phyloP scores from a whole-genome alignment of 2,329 filamentous ascomycete species.

The Pestalotiopsis fici region DNA sequence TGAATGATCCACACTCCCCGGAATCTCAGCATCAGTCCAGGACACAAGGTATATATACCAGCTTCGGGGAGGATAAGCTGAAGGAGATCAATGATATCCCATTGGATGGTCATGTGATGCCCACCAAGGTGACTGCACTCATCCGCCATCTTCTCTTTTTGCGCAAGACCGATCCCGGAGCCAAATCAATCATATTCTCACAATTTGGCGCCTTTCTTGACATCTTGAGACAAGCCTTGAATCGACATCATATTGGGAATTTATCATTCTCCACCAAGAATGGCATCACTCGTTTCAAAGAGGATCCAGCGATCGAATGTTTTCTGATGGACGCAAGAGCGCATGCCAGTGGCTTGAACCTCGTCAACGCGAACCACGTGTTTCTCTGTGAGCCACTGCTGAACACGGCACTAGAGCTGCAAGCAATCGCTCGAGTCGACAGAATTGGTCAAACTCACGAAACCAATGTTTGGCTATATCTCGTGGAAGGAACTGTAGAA shows the following conservation, averaged over 20 bases:
- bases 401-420: conserved; percentile 90
- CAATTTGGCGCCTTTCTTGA: conserved; percentile 70
- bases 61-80: conserved; percentile 71
- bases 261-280: conserved; percentile 68
- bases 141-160: conserved; percentile 84
- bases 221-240: conserved; percentile 71
- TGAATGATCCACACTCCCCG: background rate
- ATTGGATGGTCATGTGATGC: conserved; percentile 72
- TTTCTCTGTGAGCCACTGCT: conserved; percentile 93
- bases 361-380: conserved; percentile 91
- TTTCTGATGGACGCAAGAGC: conserved; percentile 89
- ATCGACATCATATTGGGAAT: conserved; percentile 70
- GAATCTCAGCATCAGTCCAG: conserved; percentile 22
- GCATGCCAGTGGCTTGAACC: conserved; percentile 84
- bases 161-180: conserved; percentile 77
- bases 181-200: conserved; percentile 93
- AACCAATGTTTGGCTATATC: conserved; percentile 94
- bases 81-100: conserved; percentile 82
- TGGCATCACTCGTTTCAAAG: conserved; percentile 76
- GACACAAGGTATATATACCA: conserved; percentile 67
- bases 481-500: conserved; percentile 89
- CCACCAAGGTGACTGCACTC: conserved; percentile 86
- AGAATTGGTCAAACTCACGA: conserved; percentile 86
- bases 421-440: conserved; percentile 93
- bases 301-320: conserved; percentile 73